Conservation (phyloP, 441 rosid species). For the Metrosideros polymorpha region DNA sequence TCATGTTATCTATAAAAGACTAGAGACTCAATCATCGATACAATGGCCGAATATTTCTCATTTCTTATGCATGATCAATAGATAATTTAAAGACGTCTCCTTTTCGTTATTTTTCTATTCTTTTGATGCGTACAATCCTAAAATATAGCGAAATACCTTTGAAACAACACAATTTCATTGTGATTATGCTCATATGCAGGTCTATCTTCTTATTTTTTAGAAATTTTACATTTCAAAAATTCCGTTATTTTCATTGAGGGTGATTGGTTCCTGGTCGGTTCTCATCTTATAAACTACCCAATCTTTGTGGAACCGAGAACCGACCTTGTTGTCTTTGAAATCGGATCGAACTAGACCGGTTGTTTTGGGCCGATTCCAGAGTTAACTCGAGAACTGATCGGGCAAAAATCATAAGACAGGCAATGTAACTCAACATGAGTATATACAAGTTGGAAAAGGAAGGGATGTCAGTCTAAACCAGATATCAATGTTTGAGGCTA, state of each 20-base stretch:
- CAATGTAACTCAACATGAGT: too few species aligned
- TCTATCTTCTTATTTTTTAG: too few species aligned
- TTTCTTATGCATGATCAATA: neutral
- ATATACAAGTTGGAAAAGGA: too few species aligned
- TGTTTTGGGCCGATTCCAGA: too few species aligned
- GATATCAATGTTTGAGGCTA: too few species aligned
- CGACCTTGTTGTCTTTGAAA: too few species aligned
- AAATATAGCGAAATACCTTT: neutral
- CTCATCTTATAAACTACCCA: neutral
- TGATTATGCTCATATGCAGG: too few species aligned
- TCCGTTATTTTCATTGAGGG: too few species aligned
- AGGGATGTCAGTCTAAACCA: too few species aligned
- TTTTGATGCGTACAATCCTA: neutral
- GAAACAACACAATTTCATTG: neutral
- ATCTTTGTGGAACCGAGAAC: neutral
- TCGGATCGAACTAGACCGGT: rapidly evolving
- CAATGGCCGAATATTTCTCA: neutral
- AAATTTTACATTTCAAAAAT: too few species aligned
- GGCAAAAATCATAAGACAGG: rapidly evolving
- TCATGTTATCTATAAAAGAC: neutral
- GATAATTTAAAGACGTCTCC: neutral
- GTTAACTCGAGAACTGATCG: rapidly evolving
- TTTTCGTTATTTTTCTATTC: neutral
- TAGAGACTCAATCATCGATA: neutral
- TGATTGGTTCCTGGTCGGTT: too few species aligned